Percentiles rank a stretch among this genome's conserved stretches.
Evolutionary conservation across 139 green algal species (phyloP).

Genomic region (Chlamydomonas schloesseri): DNA sequence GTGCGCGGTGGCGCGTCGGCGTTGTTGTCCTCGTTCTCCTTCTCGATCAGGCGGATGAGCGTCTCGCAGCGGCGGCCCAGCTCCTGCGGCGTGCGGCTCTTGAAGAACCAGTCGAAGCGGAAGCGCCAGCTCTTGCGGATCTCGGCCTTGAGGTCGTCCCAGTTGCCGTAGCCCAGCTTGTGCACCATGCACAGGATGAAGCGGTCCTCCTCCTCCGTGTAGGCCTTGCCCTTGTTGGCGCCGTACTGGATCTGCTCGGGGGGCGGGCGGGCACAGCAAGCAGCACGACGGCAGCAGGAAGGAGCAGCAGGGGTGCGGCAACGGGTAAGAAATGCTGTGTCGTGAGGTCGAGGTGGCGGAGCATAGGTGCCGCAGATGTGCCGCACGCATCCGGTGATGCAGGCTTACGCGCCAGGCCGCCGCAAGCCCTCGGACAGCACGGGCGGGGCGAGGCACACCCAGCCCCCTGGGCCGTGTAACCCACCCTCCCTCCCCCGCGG

Average conservation of each 20-base stretch:
- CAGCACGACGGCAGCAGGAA: too few species aligned
- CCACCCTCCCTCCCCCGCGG: too few species aligned
- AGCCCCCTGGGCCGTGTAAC: too few species aligned
- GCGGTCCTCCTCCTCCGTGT: conserved; percentile 99
- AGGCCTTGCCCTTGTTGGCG: conserved; percentile 97
- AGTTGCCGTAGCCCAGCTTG: conserved; percentile 96
- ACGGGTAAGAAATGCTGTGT: too few species aligned
- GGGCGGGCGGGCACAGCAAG: too few species aligned
- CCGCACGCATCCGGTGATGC: too few species aligned
- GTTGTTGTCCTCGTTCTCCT: conserved; percentile 59
- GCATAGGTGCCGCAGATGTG: too few species aligned
- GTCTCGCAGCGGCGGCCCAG: conserved; percentile 86
- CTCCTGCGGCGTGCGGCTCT: conserved; percentile 91
- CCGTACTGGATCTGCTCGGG: conserved; percentile 93
- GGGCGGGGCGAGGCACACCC: too few species aligned
- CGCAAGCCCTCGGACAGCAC: too few species aligned
- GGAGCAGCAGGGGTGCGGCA: too few species aligned
- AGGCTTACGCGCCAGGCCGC: too few species aligned
- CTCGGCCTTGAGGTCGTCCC: conserved; percentile 98
- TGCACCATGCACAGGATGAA: conserved; percentile 98
- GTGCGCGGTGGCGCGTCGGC: not conserved
- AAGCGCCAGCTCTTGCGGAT: conserved; percentile 95
- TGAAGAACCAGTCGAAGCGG: conserved; percentile 99
- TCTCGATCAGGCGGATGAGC: conserved; percentile 98
- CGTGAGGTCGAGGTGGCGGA: too few species aligned